Evolutionary conservation across 345 rosid species (phyloP).

Genomic region (Anastatica hierochuntica): DNA sequence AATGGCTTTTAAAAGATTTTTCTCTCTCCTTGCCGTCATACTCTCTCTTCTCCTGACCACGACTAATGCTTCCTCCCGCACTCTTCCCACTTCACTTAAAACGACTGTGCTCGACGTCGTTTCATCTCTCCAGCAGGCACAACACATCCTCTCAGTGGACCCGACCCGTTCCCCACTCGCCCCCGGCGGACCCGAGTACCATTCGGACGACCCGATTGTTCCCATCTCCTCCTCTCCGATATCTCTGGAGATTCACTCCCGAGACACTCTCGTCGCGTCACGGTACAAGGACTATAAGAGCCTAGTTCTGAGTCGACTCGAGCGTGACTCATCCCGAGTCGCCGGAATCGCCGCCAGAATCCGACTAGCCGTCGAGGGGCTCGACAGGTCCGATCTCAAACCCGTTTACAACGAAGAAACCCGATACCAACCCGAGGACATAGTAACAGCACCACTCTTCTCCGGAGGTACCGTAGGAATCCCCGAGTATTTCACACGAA

Average conservation of each 20-base stretch:
- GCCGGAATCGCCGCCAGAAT: conserved; percentile 33
- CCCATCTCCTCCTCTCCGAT: conserved; percentile 31
- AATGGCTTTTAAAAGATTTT: conserved; percentile 8
- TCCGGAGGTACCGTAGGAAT: conserved; percentile 80
- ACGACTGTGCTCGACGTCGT: conserved; percentile 37
- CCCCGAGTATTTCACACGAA: conserved; percentile 83
- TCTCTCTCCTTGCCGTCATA: conserved; percentile 13
- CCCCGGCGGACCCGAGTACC: background rate
- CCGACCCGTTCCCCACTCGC: conserved; percentile 26
- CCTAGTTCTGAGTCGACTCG: conserved; percentile 51
- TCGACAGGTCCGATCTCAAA: conserved; percentile 40
- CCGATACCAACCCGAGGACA: conserved; percentile 36
- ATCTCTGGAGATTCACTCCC: conserved; percentile 48
- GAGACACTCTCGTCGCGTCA: conserved; percentile 39
- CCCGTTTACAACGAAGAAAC: conserved; percentile 37
- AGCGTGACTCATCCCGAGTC: conserved; percentile 72
- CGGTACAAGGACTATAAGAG: conserved; percentile 47
- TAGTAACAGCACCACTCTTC: conserved; percentile 55
- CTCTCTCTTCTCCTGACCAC: conserved; percentile 13
- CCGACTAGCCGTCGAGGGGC: conserved; percentile 35
- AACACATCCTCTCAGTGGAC: conserved; percentile 34
- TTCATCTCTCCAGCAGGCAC: conserved; percentile 43
- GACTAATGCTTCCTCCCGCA: conserved; percentile 30
- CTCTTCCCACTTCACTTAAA: conserved; percentile 16
- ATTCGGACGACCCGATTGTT: conserved; percentile 15